A percentile compares a stretch with the other conserved stretches of the same genome.
Evolutionary conservation across 495 filamentous ascomycete species (phyloP).

Genomic region (Aspergillus bridgeri): DNA sequence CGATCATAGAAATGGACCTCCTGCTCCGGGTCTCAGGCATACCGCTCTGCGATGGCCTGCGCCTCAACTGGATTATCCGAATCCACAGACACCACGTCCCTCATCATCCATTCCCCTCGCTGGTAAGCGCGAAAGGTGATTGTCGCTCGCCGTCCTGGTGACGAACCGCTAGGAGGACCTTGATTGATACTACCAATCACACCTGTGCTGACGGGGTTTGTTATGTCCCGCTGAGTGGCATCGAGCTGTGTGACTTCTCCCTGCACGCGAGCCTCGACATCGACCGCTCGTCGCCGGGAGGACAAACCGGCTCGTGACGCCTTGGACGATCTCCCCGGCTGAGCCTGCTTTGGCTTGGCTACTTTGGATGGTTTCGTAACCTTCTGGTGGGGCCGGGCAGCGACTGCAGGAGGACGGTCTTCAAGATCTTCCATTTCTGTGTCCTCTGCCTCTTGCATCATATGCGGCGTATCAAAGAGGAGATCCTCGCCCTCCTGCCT

Average conservation of each 20-base stretch:
- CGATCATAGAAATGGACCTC: too few relatives aligned
- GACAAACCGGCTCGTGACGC: background rate
- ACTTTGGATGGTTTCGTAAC: background rate
- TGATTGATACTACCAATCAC: background rate
- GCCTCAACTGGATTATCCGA: background rate
- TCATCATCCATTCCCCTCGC: background rate
- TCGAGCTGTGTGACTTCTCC: background rate
- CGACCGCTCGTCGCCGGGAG: background rate
- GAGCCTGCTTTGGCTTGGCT: background rate
- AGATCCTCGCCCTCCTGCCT: conserved; percentile 1
- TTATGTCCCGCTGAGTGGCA: conserved; percentile 1
- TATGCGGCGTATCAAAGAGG: conserved; percentile 4
- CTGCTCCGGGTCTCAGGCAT: too few relatives aligned
- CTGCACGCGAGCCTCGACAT: conserved; percentile 3
- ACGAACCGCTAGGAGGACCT: conserved; percentile 1
- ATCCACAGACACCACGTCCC: background rate
- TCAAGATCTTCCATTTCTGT: background rate
- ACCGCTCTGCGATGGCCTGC: too few relatives aligned
- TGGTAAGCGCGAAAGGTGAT: conserved; percentile 7
- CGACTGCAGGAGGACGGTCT: background rate
- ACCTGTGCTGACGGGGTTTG: background rate
- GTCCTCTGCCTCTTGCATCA: conserved; percentile 2
- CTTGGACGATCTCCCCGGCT: conserved; percentile 2
- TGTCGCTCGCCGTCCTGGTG: background rate
- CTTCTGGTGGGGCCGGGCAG: conserved; percentile 1